Evolutionary conservation across 352 stramenopile species (phyloP), one percentile per base, ranked within the genome.

Genomic region (Phytopythium litorale): DNA sequence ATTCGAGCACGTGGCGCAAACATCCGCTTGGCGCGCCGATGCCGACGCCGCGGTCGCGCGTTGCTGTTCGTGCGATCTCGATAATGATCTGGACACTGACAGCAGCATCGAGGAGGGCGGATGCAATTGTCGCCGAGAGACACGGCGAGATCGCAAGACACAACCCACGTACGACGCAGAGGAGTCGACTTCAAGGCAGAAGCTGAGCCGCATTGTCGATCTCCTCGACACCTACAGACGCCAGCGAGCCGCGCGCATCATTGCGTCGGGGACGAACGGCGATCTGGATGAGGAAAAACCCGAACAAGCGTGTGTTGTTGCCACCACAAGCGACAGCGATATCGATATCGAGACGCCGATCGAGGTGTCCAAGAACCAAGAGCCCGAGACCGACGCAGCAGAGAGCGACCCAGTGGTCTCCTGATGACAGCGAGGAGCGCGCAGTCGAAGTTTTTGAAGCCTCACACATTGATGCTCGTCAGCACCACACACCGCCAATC

Each of bases 1-100:
- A 0, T 71, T 87, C 63, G 46, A 68, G 18, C 54, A 77, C 32
- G 71, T 18, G 3, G 32, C 33, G 16, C 33, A 33, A 30, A 7
- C 19, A 46, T 46, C 7, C 18, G 52, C 2, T 9, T 6, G 23
- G 1, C 11, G n/a, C 6, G 32, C 2, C 15, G 19, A 8, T 33
- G 16, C 4, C 8, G 18, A 42, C 3, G 30, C 5, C 1, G 25
- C 38, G 13, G 25, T 16, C 6, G 15, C 18, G 7, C 49, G 32
- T 1, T 43, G 28, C n/a, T 43, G 50, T 8, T 42, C 28, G 9
- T 56, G 50, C 8, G 28, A 42, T 19, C 7, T 18, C 19, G 32
- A 30, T 3, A 28, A 23, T 23, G 9, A 32, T 32, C 45, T 13
- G 9, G 45, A 32, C 9, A 51, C 45, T 21, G 21, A 33, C 11